phyloP scores from a whole-genome alignment of 2,329 filamentous ascomycete species.

The Sporothrix mexicana region DNA sequence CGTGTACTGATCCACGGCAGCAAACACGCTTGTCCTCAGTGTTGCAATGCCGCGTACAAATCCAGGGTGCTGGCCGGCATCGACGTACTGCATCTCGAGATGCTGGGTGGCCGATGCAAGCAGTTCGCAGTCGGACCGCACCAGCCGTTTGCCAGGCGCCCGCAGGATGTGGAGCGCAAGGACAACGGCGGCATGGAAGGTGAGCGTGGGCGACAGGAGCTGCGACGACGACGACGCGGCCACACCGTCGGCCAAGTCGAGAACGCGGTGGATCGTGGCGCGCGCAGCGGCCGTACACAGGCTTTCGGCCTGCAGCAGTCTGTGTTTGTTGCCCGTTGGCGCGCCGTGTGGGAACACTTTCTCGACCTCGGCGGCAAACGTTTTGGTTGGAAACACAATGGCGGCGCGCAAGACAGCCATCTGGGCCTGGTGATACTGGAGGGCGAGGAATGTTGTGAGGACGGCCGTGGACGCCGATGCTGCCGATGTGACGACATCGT shows the following conservation, averaged over 20 bases:
- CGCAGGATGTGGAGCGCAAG: neutral
- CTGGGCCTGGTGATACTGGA: neutral
- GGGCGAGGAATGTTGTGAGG: neutral
- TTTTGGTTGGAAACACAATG: conserved; percentile 1
- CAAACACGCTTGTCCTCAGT: neutral
- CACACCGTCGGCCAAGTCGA: neutral
- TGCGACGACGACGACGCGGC: neutral
- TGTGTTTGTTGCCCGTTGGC: neutral
- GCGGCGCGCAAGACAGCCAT: neutral
- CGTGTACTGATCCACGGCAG: neutral
- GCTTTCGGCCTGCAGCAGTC: neutral
- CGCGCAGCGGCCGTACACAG: neutral
- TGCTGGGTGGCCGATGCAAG: neutral
- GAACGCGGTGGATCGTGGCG: neutral
- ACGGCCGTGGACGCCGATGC: neutral
- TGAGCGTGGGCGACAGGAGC: neutral
- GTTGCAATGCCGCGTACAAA: neutral
- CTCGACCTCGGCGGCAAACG: neutral
- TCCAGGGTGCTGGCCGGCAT: neutral
- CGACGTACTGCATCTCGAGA: neutral
- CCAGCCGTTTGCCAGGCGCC: neutral
- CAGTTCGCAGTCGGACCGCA: neutral
- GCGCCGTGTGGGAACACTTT: neutral
- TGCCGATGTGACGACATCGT: neutral
- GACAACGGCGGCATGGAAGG: neutral